These are phyloP conservation scores for Imleria badia DNA, from an alignment of 768 basidiomycete species.

Conservation along the genomic window DNA sequence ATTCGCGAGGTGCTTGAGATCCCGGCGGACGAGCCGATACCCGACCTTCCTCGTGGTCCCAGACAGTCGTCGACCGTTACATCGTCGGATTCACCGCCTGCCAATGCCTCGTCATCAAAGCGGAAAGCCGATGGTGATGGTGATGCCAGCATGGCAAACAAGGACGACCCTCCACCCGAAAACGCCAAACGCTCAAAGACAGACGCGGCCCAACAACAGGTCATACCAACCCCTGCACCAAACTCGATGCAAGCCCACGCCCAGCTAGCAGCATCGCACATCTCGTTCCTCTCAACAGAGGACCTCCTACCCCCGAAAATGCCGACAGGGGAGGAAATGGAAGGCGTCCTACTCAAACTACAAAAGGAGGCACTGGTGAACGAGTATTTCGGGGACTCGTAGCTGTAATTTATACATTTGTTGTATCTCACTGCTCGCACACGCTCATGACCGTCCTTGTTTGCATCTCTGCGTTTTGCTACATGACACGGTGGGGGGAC, in stretches of 20 bases:
- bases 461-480: background rate
- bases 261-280: conserved; percentile 62
- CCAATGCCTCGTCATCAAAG: conserved; percentile 36
- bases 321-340: conserved; percentile 78
- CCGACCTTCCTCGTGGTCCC: conserved; percentile 44
- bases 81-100: conserved; percentile 22
- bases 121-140: conserved; percentile 55
- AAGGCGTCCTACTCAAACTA: conserved; percentile 66
- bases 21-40: conserved; percentile 49
- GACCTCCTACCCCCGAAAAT: conserved; percentile 74
- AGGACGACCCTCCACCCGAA: conserved; percentile 25
- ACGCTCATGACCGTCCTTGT: background rate
- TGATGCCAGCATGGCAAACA: conserved; percentile 36
- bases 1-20: conserved; percentile 55
- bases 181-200: conserved; percentile 33
- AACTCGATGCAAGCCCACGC: conserved; percentile 37
- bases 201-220: conserved; percentile 7
- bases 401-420: conserved; percentile 14
- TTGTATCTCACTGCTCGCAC: conserved; percentile 4
- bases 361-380: conserved; percentile 81
- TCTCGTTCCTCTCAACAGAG: conserved; percentile 73
- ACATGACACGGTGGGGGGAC: background rate
- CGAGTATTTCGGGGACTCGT: conserved; percentile 62
- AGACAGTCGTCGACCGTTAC: background rate
- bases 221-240: background rate